phyloP scores from a whole-genome alignment of 2,329 filamentous ascomycete genomes.

The Rhinocladiella mackenziei region DNA sequence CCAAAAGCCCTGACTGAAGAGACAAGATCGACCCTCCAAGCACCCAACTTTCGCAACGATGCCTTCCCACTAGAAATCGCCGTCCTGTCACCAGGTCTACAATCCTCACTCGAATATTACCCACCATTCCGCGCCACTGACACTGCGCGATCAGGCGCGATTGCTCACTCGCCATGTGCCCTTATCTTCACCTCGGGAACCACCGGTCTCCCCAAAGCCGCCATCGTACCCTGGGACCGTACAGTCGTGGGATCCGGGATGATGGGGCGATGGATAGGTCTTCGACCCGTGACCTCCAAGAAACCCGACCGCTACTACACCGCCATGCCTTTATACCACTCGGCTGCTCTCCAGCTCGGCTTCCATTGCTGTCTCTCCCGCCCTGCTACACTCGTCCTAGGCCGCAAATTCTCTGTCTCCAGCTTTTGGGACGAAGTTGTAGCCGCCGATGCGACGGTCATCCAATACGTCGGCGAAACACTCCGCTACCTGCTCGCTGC shows the following conservation, averaged over 20 bases:
- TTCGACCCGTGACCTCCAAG: slow-evolving; percentile 38
- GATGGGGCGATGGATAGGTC: slow-evolving; percentile 52
- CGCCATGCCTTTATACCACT: slow-evolving; percentile 86
- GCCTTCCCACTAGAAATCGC: slow-evolving; percentile 53
- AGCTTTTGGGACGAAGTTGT: slow-evolving; percentile 70
- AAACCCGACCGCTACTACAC: slow-evolving; percentile 70
- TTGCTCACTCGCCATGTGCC: slow-evolving; percentile 58
- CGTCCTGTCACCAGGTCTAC: slow-evolving; percentile 56
- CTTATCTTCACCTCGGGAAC: slow-evolving; percentile 96
- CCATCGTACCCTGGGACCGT: slow-evolving; percentile 37
- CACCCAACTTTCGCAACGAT: slow-evolving; percentile 39
- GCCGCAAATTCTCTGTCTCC: slow-evolving; percentile 67
- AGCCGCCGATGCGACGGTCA: slow-evolving; percentile 63
- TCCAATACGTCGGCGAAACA: slow-evolving; percentile 75
- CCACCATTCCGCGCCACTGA: slow-evolving; percentile 57
- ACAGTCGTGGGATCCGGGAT: slow-evolving; percentile 48
- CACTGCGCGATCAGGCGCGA: slow-evolving; percentile 50
- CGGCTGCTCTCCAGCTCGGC: slow-evolving; percentile 69
- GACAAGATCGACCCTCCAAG: slow-evolving; percentile 40
- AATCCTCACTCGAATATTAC: slow-evolving; percentile 39
- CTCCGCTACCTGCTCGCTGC: slow-evolving; percentile 68
- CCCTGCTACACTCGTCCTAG: slow-evolving; percentile 67
- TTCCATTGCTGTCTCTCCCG: slow-evolving; percentile 57
- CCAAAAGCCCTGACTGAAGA: slow-evolving; percentile 46
- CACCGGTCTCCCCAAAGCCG: slow-evolving; percentile 83